Conservation (phyloP, 1,139 yeast species). For the Schwanniomyces etchellsii region DNA sequence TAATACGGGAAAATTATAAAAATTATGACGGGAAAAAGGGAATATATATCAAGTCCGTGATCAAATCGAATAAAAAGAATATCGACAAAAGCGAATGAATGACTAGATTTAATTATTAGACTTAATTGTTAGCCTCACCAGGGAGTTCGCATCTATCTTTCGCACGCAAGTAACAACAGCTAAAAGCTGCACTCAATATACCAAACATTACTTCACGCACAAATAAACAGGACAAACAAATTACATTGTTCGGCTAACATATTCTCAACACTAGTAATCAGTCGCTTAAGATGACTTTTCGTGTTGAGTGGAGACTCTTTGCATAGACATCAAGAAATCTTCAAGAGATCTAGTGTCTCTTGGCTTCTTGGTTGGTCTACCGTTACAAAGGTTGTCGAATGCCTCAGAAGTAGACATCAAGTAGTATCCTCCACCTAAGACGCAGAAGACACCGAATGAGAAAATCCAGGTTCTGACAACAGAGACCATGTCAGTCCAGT, state of each 20-base stretch:
- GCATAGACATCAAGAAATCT: conserved; percentile 95
- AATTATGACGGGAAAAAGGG: conserved; percentile 24
- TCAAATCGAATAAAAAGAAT: conserved; percentile 10
- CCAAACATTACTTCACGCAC: too few relatives aligned
- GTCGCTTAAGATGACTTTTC: conserved; percentile 54
- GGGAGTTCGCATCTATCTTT: too few relatives aligned
- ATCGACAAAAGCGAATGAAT: conserved; percentile 1
- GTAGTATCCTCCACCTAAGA: conserved; percentile 96
- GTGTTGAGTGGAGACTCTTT: conserved; percentile 97
- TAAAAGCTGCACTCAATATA: too few relatives aligned
- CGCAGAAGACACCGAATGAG: conserved; percentile 96
- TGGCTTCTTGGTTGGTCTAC: conserved; percentile 66
- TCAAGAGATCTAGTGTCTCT: conserved; percentile 77
- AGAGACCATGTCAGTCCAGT: conserved; percentile 94
- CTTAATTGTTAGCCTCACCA: background rate
- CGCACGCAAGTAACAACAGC: too few relatives aligned
- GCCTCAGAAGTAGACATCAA: conserved; percentile 81
- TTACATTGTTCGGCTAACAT: too few relatives aligned
- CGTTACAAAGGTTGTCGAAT: conserved; percentile 92
- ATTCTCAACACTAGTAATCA: background rate
- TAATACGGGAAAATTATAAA: conserved; percentile 18
- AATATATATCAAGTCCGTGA: conserved; percentile 12
- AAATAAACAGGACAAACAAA: too few relatives aligned
- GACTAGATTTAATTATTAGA: conserved; percentile 3
- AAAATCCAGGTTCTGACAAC: conserved; percentile 91